These are phyloP conservation scores for Calonectria montana DNA, from an alignment of 2,329 filamentous ascomycete genomes.

Conservation along the genomic window DNA sequence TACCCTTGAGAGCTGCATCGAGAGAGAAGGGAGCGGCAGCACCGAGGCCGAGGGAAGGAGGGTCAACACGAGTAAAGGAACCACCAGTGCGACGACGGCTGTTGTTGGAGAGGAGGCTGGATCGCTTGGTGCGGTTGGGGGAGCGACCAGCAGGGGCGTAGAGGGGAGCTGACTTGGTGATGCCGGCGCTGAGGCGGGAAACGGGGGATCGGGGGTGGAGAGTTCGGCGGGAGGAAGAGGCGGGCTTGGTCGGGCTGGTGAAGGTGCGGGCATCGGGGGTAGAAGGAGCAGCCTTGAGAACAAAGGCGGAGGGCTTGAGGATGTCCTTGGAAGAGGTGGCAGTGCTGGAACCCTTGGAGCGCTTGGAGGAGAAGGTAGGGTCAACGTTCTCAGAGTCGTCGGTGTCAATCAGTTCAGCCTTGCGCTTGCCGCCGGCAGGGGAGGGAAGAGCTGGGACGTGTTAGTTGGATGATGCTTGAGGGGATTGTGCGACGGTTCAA, in stretches of 20 bases:
- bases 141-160: slow-evolving; percentile 84
- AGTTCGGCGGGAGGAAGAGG: slow-evolving; percentile 53
- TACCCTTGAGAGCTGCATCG: slow-evolving; percentile 84
- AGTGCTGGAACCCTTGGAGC: slow-evolving; percentile 63
- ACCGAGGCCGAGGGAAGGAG: slow-evolving; percentile 70
- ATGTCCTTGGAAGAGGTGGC: slow-evolving; percentile 55
- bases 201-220: slow-evolving; percentile 66
- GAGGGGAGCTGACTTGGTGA: slow-evolving; percentile 64
- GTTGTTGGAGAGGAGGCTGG: slow-evolving; percentile 71
- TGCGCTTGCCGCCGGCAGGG: slow-evolving; percentile 64
- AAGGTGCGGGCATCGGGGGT: slow-evolving; percentile 45
- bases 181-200: slow-evolving; percentile 56
- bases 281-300: slow-evolving; percentile 55
- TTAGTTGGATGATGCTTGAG: slow-evolving; percentile 24
- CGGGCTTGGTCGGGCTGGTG: slow-evolving; percentile 46
- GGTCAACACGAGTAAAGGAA: slow-evolving; percentile 76
- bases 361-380: slow-evolving; percentile 67
- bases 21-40: slow-evolving; percentile 81
- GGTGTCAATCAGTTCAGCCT: slow-evolving; percentile 64
- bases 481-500: neutral
- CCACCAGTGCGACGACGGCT: slow-evolving; percentile 74
- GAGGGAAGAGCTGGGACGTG: slow-evolving; percentile 52
- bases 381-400: slow-evolving; percentile 73
- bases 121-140: slow-evolving; percentile 76
- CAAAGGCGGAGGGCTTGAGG: slow-evolving; percentile 61